These are phyloP conservation scores for Pseudocercospora fuligena DNA, from an alignment of 2,329 filamentous ascomycete genomes.

Conservation along the genomic window DNA sequence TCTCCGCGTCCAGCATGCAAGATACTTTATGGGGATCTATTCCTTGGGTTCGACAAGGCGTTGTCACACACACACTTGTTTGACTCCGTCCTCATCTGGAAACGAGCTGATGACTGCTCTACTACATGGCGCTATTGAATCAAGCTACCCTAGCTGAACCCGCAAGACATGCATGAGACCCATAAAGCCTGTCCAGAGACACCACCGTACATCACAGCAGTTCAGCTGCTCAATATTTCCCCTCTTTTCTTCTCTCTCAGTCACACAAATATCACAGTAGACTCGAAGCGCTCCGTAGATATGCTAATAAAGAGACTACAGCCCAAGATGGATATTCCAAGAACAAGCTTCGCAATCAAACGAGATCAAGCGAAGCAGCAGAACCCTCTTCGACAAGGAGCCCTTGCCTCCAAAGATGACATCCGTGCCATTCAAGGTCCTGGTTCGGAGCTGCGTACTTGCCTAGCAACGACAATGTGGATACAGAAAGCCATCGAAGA, in stretches of 20 bases:
- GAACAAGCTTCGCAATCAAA: conserved; percentile 1
- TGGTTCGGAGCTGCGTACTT: conserved; percentile 21
- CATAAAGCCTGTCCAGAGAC: background rate
- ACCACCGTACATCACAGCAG: background rate
- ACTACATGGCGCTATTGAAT: conserved; percentile 2
- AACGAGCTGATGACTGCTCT: conserved; percentile 5
- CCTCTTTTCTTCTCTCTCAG: background rate
- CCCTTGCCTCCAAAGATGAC: conserved; percentile 26
- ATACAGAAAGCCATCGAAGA: conserved; percentile 21
- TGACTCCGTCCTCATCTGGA: background rate
- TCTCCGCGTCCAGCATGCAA: conserved; percentile 1
- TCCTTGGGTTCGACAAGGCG: background rate
- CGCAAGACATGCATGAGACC: conserved; percentile 6
- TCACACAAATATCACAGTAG: background rate
- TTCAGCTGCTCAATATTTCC: background rate
- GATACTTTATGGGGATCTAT: background rate
- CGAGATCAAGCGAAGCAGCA: conserved; percentile 10
- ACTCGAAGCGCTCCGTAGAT: background rate
- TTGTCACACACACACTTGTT: conserved; percentile 3
- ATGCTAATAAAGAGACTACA: background rate
- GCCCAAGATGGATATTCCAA: background rate
- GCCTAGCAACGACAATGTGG: conserved; percentile 27
- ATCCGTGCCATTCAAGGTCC: conserved; percentile 23
- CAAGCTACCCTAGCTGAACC: conserved; percentile 9
- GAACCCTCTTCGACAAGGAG: conserved; percentile 18